Evolutionary conservation across 352 stramenopile genomes (phyloP).

Genomic region (Plasmopara halstedii): DNA sequence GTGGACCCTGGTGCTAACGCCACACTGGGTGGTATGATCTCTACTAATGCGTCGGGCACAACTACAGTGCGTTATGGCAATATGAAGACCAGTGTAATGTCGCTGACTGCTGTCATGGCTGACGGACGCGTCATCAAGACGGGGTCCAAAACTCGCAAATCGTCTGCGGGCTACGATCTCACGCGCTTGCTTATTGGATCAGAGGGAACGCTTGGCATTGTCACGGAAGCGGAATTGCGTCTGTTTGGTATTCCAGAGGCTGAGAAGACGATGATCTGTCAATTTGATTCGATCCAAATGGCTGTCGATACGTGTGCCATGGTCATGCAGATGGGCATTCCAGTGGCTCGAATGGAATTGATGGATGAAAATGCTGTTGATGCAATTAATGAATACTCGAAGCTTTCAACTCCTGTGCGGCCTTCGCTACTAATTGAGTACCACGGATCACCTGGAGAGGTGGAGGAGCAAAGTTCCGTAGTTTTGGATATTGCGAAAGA

Average conservation of each 20-base stretch:
- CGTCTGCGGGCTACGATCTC: constrained; percentile 96
- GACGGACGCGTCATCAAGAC: constrained; percentile 86
- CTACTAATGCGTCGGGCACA: constrained; percentile 86
- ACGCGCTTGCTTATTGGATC: constrained; percentile 92
- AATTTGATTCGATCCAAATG: constrained; percentile 88
- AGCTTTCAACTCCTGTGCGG: constrained; percentile 62
- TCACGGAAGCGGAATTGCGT: constrained; percentile 93
- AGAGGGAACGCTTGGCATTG: constrained; percentile 92
- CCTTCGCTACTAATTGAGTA: constrained; percentile 95
- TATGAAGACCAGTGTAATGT: constrained; percentile 96
- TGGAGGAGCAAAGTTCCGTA: constrained; percentile 84
- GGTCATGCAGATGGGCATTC: constrained; percentile 85
- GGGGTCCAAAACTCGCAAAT: constrained; percentile 91
- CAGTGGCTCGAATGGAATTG: constrained; percentile 81
- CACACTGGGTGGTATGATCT: constrained; percentile 94
- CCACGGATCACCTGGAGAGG: constrained; percentile 64
- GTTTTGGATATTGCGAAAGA: constrained; percentile 84
- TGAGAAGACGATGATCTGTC: constrained; percentile 89
- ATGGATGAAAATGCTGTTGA: constrained; percentile 78
- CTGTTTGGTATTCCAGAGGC: constrained; percentile 89
- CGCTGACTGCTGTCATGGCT: constrained; percentile 88
- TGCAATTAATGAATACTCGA: constrained; percentile 83
- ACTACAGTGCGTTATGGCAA: constrained; percentile 92
- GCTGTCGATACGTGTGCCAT: constrained; percentile 76
- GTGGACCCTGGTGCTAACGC: constrained; percentile 97